phyloP scores from a whole-genome alignment of 2,329 filamentous ascomycete species.

The Apiospora pterosperma region DNA sequence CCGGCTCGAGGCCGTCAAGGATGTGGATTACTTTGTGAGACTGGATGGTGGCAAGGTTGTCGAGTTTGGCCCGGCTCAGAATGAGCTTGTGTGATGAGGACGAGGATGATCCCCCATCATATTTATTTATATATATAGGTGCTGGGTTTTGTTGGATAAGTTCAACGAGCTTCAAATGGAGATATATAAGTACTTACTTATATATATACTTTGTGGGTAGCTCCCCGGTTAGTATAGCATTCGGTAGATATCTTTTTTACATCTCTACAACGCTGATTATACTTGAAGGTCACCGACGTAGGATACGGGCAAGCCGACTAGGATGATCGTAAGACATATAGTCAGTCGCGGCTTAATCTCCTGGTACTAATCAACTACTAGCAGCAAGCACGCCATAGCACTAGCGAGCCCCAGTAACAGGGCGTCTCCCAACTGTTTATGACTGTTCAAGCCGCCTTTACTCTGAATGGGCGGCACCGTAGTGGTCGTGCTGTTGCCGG shows the following conservation, averaged over 20 bases:
- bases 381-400: neutral
- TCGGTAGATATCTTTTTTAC: too few relatives aligned
- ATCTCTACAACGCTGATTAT: too few relatives aligned
- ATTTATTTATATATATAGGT: neutral
- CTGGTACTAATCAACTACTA: neutral
- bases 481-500: neutral
- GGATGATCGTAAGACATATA: neutral
- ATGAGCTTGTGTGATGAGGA: neutral
- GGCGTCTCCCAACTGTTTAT: neutral
- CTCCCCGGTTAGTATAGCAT: too few relatives aligned
- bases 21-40: conserved; percentile 53
- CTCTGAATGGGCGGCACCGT: neutral
- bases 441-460: neutral
- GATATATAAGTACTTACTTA: too few relatives aligned
- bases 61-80: conserved; percentile 38
- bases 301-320: too few relatives aligned
- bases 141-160: neutral
- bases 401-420: neutral
- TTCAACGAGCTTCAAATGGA: neutral
- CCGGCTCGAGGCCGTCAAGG: conserved; percentile 58
- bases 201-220: too few relatives aligned
- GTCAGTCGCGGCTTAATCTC: neutral
- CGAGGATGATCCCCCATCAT: neutral
- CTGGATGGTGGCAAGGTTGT: conserved; percentile 50
- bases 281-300: too few relatives aligned